Base-by-base conservation (phyloP, 1,284 basidiomycete species). In the Phylloporus sp. region DNA sequence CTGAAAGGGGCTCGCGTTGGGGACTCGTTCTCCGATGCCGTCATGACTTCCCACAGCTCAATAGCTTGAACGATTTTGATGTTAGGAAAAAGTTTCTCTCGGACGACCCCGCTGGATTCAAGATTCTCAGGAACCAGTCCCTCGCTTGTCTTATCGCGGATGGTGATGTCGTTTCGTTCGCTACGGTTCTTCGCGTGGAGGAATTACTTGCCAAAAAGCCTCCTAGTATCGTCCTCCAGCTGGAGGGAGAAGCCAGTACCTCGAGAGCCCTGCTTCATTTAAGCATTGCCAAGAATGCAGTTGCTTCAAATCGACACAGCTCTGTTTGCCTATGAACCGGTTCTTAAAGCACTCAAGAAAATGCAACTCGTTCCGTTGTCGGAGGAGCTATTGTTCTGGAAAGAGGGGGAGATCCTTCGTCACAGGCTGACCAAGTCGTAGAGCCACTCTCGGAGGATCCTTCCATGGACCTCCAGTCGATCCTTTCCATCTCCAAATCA, bases 281-380 rank as follows among this genome's bases (percentile, higher is more conserved):
- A 61, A 84, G 84, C 66, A 72, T 68, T 2, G 77, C 79, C 17
- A 70, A 74, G 19, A 63, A 78, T 88, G 59, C 79, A 79, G n/a
- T 78, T 91, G 17, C 73, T 91, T 37, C 86, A 87, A 67, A 86
- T 91, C 37, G 84, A 91, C 67, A 86, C 86, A 0, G 88, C 89
- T 0, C 68, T 90, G 5, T 91, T 91, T 70, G 80, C 90, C 0
- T 91, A 85, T 65, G 86, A 90, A 70, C 89, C 89, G 0, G 80
- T 91, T 41, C 80, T 91, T 37, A 83, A 81, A 52, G 85, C 83
- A 4, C 79, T 91, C 12, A 84, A 90, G 75, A 77, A 81, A 32
- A 84, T 81, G 67, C 80, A 72, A 14, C 71, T 70, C 1, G 69
- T 89, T 14, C 85, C 88, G 7, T 77, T 91, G 3, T 76, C 83